Conservation (phyloP, 139 green algal species). For the Haematococcus lacustris region DNA sequence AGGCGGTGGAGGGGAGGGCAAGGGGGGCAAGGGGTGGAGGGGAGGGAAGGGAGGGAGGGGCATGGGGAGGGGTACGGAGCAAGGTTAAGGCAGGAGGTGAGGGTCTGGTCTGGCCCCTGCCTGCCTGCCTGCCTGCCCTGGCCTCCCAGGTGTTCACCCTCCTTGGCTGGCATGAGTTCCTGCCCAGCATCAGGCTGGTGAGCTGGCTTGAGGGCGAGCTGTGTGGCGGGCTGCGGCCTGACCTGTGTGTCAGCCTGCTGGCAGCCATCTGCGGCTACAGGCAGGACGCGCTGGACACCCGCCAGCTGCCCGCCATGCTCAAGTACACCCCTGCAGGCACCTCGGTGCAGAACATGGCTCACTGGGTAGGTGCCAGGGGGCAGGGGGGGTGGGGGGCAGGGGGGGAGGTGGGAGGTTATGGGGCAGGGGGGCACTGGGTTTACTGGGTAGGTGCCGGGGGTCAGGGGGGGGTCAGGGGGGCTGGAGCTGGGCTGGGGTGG, state of each 20-base stretch:
- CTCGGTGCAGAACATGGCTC: slow-evolving; percentile 45
- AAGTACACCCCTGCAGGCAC: slow-evolving; percentile 42
- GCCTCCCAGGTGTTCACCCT: slow-evolving; percentile 3
- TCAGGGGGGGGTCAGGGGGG: no score
- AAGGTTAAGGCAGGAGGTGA: no score
- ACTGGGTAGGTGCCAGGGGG: no score
- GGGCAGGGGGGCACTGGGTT: no score
- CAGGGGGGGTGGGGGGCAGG: no score
- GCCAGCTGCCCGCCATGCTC: slow-evolving; percentile 33
- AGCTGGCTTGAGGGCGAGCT: slow-evolving; percentile 17
- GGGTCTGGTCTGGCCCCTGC: neutral
- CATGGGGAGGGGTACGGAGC: no score
- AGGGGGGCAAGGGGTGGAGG: no score
- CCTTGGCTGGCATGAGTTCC: slow-evolving; percentile 7
- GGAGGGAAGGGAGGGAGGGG: neutral
- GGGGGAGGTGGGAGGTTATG: no score
- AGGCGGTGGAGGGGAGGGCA: no score
- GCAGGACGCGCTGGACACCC: slow-evolving; percentile 14
- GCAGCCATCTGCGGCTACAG: slow-evolving; percentile 15
- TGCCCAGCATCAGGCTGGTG: slow-evolving; percentile 7
- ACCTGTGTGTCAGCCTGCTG: slow-evolving; percentile 21
- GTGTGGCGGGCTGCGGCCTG: slow-evolving; percentile 16
- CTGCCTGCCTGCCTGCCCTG: neutral
- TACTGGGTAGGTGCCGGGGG: no score
- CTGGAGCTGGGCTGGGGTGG: no score